Evolutionary conservation across 2,329 filamentous ascomycete species (phyloP).

Genomic region (Hypoxylon sp.): DNA sequence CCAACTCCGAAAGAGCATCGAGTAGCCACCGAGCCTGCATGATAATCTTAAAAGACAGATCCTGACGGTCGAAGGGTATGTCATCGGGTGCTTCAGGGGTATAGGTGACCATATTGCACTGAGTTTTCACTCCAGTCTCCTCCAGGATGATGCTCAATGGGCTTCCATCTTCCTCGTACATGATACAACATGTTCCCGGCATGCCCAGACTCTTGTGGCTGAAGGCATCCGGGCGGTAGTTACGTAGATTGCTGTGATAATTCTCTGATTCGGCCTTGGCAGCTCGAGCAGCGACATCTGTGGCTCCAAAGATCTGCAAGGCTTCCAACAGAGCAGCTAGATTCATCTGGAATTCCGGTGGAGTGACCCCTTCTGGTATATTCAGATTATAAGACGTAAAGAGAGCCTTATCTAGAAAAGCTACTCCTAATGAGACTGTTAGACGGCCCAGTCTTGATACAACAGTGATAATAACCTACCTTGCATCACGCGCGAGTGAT

Average conservation of each 20-base stretch:
- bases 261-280: constrained; percentile 72
- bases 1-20: constrained; percentile 79
- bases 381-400: constrained; percentile 89
- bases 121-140: constrained; percentile 88
- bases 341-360: constrained; percentile 87
- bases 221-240: constrained; percentile 80
- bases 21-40: constrained; percentile 84
- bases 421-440: constrained; percentile 67
- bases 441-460: constrained; percentile 37
- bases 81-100: constrained; percentile 80
- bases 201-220: constrained; percentile 86
- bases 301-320: constrained; percentile 93
- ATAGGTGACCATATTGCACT: constrained; percentile 91
- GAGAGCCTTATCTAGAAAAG: constrained; percentile 88
- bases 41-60: constrained; percentile 91
- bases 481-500: constrained; percentile 93
- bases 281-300: constrained; percentile 73
- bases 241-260: constrained; percentile 73
- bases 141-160: constrained; percentile 88
- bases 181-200: constrained; percentile 86
- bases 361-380: constrained; percentile 62
- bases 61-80: constrained; percentile 88
- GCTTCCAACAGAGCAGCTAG: constrained; percentile 91
- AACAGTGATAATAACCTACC: constrained; percentile 64
- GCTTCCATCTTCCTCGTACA: constrained; percentile 80